Percentiles rank a stretch among this genome's conserved stretches.
These are phyloP conservation scores for Chondrus crispus DNA, from an alignment of 23 red algal species.

Conservation along the genomic window DNA sequence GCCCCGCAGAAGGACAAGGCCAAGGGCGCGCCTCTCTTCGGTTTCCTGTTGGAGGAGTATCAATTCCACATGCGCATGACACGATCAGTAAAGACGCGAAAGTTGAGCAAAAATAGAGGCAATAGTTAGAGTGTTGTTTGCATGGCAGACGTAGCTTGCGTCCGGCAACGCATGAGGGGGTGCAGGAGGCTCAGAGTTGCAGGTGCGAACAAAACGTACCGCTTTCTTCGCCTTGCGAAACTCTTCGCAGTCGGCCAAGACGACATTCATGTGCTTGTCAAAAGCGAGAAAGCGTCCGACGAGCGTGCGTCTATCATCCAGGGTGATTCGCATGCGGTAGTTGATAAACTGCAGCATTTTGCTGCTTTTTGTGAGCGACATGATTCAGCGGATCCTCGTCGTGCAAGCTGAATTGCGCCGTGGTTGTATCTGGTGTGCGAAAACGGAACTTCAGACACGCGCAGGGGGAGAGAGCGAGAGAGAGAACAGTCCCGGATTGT, in stretches of 20 bases:
- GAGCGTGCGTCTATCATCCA: constrained; percentile 79
- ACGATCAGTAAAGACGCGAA: background rate
- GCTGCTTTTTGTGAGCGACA: constrained; percentile 74
- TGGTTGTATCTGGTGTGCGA: too few relatives aligned
- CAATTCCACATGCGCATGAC: too few relatives aligned
- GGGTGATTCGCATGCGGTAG: constrained; percentile 77
- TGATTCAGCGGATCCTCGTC: too few relatives aligned
- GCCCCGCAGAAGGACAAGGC: constrained; percentile 81
- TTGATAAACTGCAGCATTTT: constrained; percentile 93
- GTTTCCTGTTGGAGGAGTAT: background rate
- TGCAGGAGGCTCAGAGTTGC: too few relatives aligned
- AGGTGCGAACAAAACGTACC: too few relatives aligned
- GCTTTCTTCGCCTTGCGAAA: constrained; percentile 53
- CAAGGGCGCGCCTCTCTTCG: constrained; percentile 72
- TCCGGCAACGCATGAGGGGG: background rate
- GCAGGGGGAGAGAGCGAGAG: too few relatives aligned
- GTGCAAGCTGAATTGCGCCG: too few relatives aligned
- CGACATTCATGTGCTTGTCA: constrained; percentile 96
- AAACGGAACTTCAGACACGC: too few relatives aligned
- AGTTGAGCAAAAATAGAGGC: background rate
- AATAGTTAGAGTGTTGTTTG: background rate
- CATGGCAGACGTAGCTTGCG: background rate
- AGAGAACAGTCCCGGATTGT: too few relatives aligned
- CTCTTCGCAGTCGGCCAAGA: constrained; percentile 73
- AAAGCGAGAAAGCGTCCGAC: constrained; percentile 86